Conservation (phyloP, 306 rosid species). For the Prunus armeniaca region DNA sequence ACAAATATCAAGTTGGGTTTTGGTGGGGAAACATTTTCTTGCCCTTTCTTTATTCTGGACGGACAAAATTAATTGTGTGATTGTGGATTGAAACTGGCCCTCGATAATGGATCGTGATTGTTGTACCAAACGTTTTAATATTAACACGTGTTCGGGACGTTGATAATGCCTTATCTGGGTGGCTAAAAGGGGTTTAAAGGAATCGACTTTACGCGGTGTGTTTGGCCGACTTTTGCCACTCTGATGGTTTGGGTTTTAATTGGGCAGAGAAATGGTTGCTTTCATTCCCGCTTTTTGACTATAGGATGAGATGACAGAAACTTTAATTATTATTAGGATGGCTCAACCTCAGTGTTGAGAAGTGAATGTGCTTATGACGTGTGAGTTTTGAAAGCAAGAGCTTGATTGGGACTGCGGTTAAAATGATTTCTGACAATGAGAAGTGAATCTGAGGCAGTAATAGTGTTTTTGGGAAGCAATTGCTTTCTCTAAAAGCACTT, state of each 20-base stretch:
- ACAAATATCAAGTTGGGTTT: constrained; percentile 37
- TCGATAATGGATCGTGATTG: constrained; percentile 19
- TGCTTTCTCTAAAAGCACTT: no score
- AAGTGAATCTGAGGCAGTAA: no score
- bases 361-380: no score
- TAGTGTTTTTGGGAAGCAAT: no score
- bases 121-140: neutral
- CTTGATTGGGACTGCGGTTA: no score
- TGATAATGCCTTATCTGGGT: neutral
- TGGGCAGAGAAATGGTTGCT: neutral
- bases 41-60: neutral
- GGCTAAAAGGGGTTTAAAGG: neutral
- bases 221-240: neutral
- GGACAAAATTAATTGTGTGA: constrained; percentile 3
- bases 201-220: neutral
- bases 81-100: constrained; percentile 18
- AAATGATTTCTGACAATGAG: no score
- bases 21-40: constrained; percentile 20
- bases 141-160: neutral
- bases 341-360: neutral
- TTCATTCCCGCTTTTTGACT: neutral
- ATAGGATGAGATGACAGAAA: neutral
- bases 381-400: no score
- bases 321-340: neutral
- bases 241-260: neutral